Base-by-base conservation (phyloP, 331 rosid species). In the Quercus lobata region DNA sequence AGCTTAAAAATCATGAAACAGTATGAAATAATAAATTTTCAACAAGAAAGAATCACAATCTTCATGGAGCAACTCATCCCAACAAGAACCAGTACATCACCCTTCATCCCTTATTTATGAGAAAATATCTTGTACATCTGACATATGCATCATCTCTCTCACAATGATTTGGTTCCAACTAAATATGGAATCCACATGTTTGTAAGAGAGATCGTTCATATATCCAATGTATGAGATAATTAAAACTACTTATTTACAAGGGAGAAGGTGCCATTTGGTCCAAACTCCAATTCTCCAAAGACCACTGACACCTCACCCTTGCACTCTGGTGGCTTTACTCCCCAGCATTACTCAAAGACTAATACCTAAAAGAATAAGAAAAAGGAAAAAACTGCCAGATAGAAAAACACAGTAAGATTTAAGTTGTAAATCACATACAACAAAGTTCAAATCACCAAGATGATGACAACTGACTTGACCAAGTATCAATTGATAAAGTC, bases 391-490 rank as follows among this genome's bases (percentile, higher is more conserved):
- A 65, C 65, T 63, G 71, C 54, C 12, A 34, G 17, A 76, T 77
- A 61, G 41, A 54, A 63, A 56, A 29, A 4, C 10, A 24, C 69
- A 24, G 22, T 52, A 15, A 15, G 5, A 49, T 21, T n/a, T 37
- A 37, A 73, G 27, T 32, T 10, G 49, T 37, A 62, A 71, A 63
- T 74, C 72, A 19, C 24, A 53, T 30, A 76, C 24, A 15, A 22
- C 69, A 71, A 52, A 17, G 61, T 85, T 76, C 55, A 25, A 35
- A 84, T 90, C 91, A 92, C 85, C 93, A 86, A 92, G 92, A 89
- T 65, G 97, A 89, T 92, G 92, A 90, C 69, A 55, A 80, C 81
- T 37, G 77, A 81, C 72, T 73, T 72, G 17, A 60, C 84, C 77
- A 44, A 61, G 78, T 63, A 71, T 62, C 61, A 57, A 57, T n/a